Percentiles rank a stretch among this genome's conserved stretches.
These are phyloP conservation scores for Beauveria sp. DNA, from an alignment of 2,329 filamentous ascomycete species.

Conservation along the genomic window DNA sequence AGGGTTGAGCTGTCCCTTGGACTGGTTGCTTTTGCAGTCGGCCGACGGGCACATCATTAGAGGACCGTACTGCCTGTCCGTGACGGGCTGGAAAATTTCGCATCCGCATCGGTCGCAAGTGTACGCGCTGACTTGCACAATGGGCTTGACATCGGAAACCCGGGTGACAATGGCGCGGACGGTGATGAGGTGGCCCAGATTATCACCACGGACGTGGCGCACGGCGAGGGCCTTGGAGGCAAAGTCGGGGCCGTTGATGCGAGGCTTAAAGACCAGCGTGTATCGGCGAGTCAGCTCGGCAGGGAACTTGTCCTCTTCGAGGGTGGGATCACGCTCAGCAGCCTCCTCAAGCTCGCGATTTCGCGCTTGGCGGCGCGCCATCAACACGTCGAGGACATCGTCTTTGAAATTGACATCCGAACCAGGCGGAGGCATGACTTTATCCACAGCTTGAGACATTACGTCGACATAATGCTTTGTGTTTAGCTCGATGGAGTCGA, in stretches of 20 bases:
- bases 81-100: slow-evolving; percentile 95
- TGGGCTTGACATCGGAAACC: slow-evolving; percentile 95
- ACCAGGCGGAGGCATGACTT: slow-evolving; percentile 70
- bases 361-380: slow-evolving; percentile 80
- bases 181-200: slow-evolving; percentile 88
- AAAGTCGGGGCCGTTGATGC: slow-evolving; percentile 62
- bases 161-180: slow-evolving; percentile 89
- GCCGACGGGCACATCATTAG: slow-evolving; percentile 78
- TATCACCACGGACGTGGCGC: slow-evolving; percentile 83
- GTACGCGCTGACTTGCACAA: slow-evolving; percentile 96
- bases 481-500: slow-evolving; percentile 81
- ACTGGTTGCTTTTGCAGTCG: slow-evolving; percentile 85
- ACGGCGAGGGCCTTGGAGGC: slow-evolving; percentile 69
- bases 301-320: slow-evolving; percentile 74
- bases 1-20: slow-evolving; percentile 86
- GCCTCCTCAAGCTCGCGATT: slow-evolving; percentile 68
- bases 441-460: slow-evolving; percentile 80
- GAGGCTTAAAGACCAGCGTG: slow-evolving; percentile 91
- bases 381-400: slow-evolving; percentile 92
- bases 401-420: slow-evolving; percentile 87
- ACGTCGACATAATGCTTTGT: slow-evolving; percentile 94
- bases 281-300: slow-evolving; percentile 88
- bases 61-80: slow-evolving; percentile 82
- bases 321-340: slow-evolving; percentile 58
- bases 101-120: slow-evolving; percentile 93